Evolutionary conservation across 805 yeast species (phyloP), one percentile per base, ranked within the genome.

Genomic region (Clavispora carvajalis): DNA sequence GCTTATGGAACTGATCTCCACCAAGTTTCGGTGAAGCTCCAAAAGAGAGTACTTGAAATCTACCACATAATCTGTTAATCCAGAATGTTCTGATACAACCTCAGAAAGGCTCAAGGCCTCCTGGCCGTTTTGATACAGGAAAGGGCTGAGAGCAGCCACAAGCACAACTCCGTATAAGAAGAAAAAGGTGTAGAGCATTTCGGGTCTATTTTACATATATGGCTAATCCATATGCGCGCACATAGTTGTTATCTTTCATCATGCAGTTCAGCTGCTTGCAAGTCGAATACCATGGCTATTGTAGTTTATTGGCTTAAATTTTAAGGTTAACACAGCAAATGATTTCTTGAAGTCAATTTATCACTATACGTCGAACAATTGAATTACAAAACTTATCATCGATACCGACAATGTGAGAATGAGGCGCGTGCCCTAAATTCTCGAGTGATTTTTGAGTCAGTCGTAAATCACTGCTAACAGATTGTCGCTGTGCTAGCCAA

Each of bases 1-100:
- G 22, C 53, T 46, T n/a, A 61, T 46, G 5, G 67, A 62, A 4
- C 47, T 45, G 37, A 53, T 52, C 7, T 57, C 58, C 1, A 62
- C 51, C 34, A 63, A 45, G 9, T 38, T 40, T 38, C 53, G 52
- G 48, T 63, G 69, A 22, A 63, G 51, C 7, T 45, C 45, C 16
- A 62, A 43, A 26, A 42, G 38, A n/a, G 45, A 42, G 36, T 31
- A 26, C 24, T 33, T 31, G 22, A 31, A 16, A 15, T 33, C 38
- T 7, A 38, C 42, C 12, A 33, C 37, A 22, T 38, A 38, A 23
- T 42, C 45, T 1, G 35, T 25, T 26, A 42, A 38, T 12, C 26
- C 15, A 10, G 31, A 28, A 8, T 15, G 10, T 11, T 16, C 31
- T 2, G n/a, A 4, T 7, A 7, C 19, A 4, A 7, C 29, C 2